Percentiles rank a stretch among this genome's conserved stretches.
Evolutionary conservation across 768 basidiomycete species (phyloP).

Genomic region (Tephrocybe rancida): DNA sequence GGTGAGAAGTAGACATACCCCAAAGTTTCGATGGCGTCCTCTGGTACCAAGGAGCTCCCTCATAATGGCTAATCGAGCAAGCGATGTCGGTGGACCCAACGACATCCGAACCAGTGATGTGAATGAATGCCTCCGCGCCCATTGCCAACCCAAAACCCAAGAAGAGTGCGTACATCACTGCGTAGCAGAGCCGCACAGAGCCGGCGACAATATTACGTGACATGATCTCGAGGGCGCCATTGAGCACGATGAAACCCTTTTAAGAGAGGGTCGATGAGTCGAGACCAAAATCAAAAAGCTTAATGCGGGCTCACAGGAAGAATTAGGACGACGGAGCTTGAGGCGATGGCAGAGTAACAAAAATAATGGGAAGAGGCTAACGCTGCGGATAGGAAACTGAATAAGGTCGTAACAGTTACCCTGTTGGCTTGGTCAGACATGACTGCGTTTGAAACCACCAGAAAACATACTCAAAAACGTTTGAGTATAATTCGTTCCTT

Average conservation of each 20-base stretch:
- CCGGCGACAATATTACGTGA: slow-evolving; percentile 83
- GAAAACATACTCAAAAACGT: slow-evolving; percentile 69
- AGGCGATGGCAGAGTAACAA: slow-evolving; percentile 82
- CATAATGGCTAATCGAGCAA: slow-evolving; percentile 59
- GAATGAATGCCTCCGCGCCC: slow-evolving; percentile 68
- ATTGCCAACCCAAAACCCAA: slow-evolving; percentile 84
- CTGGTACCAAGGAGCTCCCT: slow-evolving; percentile 72
- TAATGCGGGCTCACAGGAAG: slow-evolving; percentile 54
- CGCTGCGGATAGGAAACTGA: slow-evolving; percentile 80
- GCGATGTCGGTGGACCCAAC: slow-evolving; percentile 58
- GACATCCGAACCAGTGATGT: slow-evolving; percentile 49
- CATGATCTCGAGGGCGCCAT: slow-evolving; percentile 76
- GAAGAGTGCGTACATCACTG: slow-evolving; percentile 77
- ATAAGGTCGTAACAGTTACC: slow-evolving; percentile 77
- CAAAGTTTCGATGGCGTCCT: slow-evolving; percentile 69
- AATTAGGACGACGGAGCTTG: slow-evolving; percentile 78
- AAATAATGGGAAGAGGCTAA: slow-evolving; percentile 68
- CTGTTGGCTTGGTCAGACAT: slow-evolving; percentile 31
- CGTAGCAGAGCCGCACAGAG: slow-evolving; percentile 81
- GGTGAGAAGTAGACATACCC: slow-evolving; percentile 46
- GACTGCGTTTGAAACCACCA: not conserved
- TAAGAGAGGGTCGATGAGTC: not conserved
- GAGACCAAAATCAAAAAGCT: slow-evolving; percentile 15
- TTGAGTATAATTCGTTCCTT: slow-evolving; percentile 77
- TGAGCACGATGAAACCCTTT: slow-evolving; percentile 67